phyloP scores from a whole-genome alignment of 2,329 filamentous ascomycete species.

The Cladosporium sp. region DNA sequence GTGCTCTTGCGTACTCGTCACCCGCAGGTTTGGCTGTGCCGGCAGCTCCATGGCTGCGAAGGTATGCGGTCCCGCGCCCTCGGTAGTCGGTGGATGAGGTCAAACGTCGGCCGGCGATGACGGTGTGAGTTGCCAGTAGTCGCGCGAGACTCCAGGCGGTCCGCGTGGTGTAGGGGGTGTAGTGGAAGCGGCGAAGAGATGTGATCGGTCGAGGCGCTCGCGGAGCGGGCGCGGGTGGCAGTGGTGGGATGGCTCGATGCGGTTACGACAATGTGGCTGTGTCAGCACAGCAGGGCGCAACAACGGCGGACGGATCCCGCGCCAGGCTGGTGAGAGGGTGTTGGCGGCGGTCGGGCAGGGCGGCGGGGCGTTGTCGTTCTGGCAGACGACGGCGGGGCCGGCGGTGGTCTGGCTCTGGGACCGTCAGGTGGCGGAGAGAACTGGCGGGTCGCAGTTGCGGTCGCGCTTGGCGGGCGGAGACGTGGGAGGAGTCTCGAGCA shows the following conservation, averaged over 20 bases:
- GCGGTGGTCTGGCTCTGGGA: too few species aligned
- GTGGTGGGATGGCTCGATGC: slow-evolving; percentile 1
- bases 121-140: background rate
- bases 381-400: too few species aligned
- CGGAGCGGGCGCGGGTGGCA: background rate
- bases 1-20: slow-evolving; percentile 66
- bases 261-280: slow-evolving; percentile 2
- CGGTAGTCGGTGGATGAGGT: background rate
- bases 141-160: background rate
- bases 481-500: too few species aligned
- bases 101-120: background rate
- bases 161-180: background rate
- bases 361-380: background rate
- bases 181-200: background rate
- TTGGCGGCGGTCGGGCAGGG: background rate
- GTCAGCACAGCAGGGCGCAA: slow-evolving; percentile 2
- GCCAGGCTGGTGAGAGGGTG: background rate
- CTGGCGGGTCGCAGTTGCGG: too few species aligned
- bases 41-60: slow-evolving; percentile 37
- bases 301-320: background rate
- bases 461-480: too few species aligned
- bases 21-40: slow-evolving; percentile 71
- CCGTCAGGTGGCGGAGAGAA: too few species aligned
- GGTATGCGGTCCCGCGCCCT: background rate
- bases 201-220: slow-evolving; percentile 1